These are phyloP conservation scores for Orychophragmus violaceus DNA, from an alignment of 345 rosid genomes.

Conservation along the genomic window DNA sequence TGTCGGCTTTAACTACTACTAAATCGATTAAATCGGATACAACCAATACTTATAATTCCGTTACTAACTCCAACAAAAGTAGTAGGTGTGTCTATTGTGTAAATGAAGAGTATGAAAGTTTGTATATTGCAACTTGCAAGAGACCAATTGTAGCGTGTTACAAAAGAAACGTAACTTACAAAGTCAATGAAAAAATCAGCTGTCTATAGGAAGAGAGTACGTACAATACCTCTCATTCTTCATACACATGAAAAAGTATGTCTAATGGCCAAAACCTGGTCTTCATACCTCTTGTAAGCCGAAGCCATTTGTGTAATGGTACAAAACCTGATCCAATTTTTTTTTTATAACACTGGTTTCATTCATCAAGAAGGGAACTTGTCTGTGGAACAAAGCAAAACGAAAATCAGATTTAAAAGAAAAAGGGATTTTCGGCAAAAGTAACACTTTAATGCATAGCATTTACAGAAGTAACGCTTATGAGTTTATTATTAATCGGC, in stretches of 20 bases:
- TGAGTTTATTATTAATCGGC: too few relatives aligned
- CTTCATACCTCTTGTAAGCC: conserved; percentile 69
- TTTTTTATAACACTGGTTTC: too few relatives aligned
- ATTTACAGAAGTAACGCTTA: too few relatives aligned
- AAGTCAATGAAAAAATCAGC: conserved; percentile 3
- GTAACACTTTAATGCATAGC: too few relatives aligned
- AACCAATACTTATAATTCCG: background rate
- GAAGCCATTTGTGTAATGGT: too few relatives aligned
- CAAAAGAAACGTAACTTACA: background rate
- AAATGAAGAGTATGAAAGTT: background rate
- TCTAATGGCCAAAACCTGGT: too few relatives aligned
- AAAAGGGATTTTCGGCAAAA: too few relatives aligned
- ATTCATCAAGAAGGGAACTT: too few relatives aligned
- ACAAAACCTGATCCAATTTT: too few relatives aligned
- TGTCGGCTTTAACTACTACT: too few relatives aligned
- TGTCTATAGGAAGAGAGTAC: conserved; percentile 57
- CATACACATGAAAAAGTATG: conserved; percentile 76
- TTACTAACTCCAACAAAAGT: background rate
- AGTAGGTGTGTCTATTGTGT: background rate
- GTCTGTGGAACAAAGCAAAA: too few relatives aligned
- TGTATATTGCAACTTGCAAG: background rate
- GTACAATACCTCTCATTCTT: conserved; percentile 47
- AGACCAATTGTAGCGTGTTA: background rate
- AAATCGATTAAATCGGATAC: background rate
- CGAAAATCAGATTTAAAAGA: too few relatives aligned